phyloP scores from a whole-genome alignment of 2,329 filamentous ascomycete genomes.

The Colletotrichum aenigma region DNA sequence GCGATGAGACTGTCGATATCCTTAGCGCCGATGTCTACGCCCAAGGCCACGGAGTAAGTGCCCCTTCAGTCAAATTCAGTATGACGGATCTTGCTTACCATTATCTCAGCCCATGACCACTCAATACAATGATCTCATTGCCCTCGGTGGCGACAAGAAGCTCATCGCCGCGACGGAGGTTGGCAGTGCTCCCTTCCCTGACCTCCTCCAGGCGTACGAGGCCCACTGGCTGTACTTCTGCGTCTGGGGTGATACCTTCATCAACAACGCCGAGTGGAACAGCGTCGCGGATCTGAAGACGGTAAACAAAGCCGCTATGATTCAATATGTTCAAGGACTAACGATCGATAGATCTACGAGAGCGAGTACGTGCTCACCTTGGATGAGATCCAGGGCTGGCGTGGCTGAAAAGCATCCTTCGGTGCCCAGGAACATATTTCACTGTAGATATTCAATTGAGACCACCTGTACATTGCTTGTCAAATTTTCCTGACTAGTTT shows the following conservation, averaged over 20 bases:
- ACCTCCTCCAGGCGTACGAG: slow-evolving; percentile 44
- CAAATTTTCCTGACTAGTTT: neutral
- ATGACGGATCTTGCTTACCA: no score
- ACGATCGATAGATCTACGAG: slow-evolving; percentile 28
- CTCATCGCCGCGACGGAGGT: slow-evolving; percentile 52
- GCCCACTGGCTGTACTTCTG: slow-evolving; percentile 53
- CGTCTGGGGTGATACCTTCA: slow-evolving; percentile 49
- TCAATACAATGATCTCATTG: slow-evolving; percentile 47
- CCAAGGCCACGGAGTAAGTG: slow-evolving; percentile 45
- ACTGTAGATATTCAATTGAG: neutral
- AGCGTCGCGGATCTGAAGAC: slow-evolving; percentile 40
- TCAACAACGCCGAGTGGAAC: slow-evolving; percentile 46
- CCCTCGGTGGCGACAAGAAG: slow-evolving; percentile 48
- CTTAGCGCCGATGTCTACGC: slow-evolving; percentile 50
- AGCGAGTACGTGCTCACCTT: slow-evolving; percentile 36
- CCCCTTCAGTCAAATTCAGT: no score
- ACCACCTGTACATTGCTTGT: neutral
- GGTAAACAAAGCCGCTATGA: slow-evolving; percentile 18
- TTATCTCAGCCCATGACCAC: slow-evolving; percentile 39
- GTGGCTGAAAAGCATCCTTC: neutral
- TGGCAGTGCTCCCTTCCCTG: slow-evolving; percentile 48
- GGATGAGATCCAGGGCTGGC: slow-evolving; percentile 39
- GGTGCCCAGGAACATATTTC: neutral
- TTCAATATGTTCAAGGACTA: neutral
- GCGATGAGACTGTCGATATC: slow-evolving; percentile 48